phyloP scores from a whole-genome alignment of 805 yeast species.

The Lipomyces oligophaga region DNA sequence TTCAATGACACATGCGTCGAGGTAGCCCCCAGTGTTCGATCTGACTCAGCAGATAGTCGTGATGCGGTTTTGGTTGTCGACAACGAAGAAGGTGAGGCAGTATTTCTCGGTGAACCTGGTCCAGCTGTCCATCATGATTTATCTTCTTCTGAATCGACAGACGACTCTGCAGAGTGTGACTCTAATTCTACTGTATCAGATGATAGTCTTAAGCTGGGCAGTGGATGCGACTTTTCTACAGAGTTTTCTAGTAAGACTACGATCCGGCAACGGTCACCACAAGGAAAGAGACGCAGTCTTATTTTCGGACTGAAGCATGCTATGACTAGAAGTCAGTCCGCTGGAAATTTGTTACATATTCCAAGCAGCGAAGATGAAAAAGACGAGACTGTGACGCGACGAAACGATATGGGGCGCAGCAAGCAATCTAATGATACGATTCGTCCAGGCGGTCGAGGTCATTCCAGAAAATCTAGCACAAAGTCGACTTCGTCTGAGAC shows the following conservation, averaged over 20 bases:
- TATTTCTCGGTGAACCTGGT: constrained; percentile 35
- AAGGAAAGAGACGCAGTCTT: constrained; percentile 11
- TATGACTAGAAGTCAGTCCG: constrained; percentile 16
- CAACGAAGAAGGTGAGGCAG: constrained; percentile 19
- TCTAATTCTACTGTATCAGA: constrained; percentile 12
- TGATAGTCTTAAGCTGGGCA: no score
- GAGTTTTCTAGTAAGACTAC: no score
- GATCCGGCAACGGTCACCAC: constrained; percentile 1
- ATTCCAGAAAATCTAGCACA: no score
- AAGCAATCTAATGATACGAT: no score
- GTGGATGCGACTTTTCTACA: no score
- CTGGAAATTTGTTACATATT: constrained; percentile 11
- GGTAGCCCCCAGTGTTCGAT: not conserved
- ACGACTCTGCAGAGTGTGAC: constrained; percentile 19
- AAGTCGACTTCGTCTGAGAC: no score
- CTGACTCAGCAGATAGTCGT: not conserved
- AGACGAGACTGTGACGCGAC: no score
- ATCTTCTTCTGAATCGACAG: constrained; percentile 7
- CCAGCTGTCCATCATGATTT: constrained; percentile 31
- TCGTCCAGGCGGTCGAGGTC: no score
- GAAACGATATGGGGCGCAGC: no score
- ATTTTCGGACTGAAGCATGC: constrained; percentile 16
- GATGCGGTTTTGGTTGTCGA: constrained; percentile 20
- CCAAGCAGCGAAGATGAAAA: no score
- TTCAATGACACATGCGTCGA: constrained; percentile 7